Conservation (phyloP, 2,329 filamentous ascomycete species). For the Alternaria burnsii region DNA sequence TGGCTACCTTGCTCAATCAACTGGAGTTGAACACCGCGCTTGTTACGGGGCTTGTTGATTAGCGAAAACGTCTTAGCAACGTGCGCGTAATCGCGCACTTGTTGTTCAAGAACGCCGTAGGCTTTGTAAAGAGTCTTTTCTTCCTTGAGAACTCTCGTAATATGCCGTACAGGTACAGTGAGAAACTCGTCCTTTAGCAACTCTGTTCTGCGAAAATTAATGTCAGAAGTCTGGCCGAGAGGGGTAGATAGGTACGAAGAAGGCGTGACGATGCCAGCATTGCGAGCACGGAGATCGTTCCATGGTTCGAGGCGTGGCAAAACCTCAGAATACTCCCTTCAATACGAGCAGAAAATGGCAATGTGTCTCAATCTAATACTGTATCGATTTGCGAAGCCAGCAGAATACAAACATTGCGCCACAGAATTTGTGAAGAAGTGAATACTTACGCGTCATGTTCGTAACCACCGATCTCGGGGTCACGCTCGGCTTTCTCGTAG, state of each 20-base stretch:
- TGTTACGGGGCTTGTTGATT: conserved; percentile 30
- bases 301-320: conserved; percentile 4
- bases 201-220: conserved; percentile 27
- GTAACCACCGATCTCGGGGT: conserved; percentile 23
- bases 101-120: conserved; percentile 46
- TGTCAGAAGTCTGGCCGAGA: conserved; percentile 19
- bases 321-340: conserved; percentile 7
- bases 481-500: conserved; percentile 34
- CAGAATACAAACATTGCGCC: not conserved
- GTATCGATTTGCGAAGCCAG: not conserved
- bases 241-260: not conserved
- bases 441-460: conserved; percentile 42
- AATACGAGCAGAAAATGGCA: conserved; percentile 5
- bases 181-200: conserved; percentile 56
- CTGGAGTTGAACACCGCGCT: conserved; percentile 26
- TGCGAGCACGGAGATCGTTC: conserved; percentile 1
- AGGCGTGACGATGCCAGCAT: not conserved
- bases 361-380: not conserved
- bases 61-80: conserved; percentile 27
- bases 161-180: conserved; percentile 47
- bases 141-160: conserved; percentile 40
- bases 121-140: conserved; percentile 51
- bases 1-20: conserved; percentile 35
- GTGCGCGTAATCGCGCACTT: conserved; percentile 34
- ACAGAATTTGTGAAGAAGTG: not conserved